Percentiles rank a stretch among this genome's conserved stretches.
phyloP scores from a whole-genome alignment of 1,284 basidiomycete species.

The Trichosporon coremiiforme region DNA sequence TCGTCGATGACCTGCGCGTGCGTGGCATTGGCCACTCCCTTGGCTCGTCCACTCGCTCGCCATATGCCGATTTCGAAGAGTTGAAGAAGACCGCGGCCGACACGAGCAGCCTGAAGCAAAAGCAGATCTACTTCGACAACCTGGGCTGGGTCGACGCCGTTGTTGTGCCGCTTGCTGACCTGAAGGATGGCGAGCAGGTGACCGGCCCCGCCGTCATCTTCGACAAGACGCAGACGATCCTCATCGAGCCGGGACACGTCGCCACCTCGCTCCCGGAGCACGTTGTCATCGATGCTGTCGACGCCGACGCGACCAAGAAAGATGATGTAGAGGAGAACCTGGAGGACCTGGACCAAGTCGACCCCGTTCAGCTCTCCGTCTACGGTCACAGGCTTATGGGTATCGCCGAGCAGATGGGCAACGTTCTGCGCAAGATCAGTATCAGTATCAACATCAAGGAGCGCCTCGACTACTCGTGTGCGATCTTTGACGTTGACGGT shows the following conservation, averaged over 20 bases:
- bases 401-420: constrained; percentile 60
- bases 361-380: constrained; percentile 60
- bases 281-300: constrained; percentile 42
- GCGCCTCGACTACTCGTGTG: constrained; percentile 55
- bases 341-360: constrained; percentile 43
- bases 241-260: constrained; percentile 41
- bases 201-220: constrained; percentile 47
- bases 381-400: constrained; percentile 61
- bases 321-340: constrained; percentile 25
- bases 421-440: constrained; percentile 59
- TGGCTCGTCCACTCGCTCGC: constrained; percentile 36
- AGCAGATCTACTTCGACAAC: constrained; percentile 47
- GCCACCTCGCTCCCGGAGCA: constrained; percentile 43
- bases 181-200: constrained; percentile 44
- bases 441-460: constrained; percentile 55
- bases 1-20: constrained; percentile 49
- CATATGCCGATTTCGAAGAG: constrained; percentile 38
- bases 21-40: constrained; percentile 42
- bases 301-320: constrained; percentile 29
- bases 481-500: constrained; percentile 57
- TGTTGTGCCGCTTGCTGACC: constrained; percentile 39
- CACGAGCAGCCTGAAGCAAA: constrained; percentile 14
- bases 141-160: constrained; percentile 38
- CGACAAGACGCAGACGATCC: constrained; percentile 51
- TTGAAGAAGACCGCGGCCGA: constrained; percentile 21